These are phyloP conservation scores for Zygosaccharomyces lentus DNA, from an alignment of 805 yeast genomes.

Conservation along the genomic window DNA sequence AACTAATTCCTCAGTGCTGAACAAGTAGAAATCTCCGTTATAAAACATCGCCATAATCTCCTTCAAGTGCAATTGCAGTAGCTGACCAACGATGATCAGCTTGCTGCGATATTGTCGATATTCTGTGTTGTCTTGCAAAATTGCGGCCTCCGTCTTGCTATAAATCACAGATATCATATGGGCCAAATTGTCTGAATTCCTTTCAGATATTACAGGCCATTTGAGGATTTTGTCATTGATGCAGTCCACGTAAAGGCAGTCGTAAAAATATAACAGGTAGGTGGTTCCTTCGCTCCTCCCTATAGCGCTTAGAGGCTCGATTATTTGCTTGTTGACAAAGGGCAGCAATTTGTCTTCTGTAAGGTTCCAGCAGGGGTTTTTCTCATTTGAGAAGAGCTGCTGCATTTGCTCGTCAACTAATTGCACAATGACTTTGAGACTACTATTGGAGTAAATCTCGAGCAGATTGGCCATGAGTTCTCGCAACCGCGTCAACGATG, in stretches of 20 bases:
- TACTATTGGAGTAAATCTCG: constrained; percentile 17
- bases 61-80: constrained; percentile 37
- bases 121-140: constrained; percentile 15
- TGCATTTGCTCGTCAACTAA: constrained; percentile 19
- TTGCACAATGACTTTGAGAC: constrained; percentile 16
- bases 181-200: constrained; percentile 31
- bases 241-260: constrained; percentile 23
- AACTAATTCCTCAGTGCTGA: constrained; percentile 37
- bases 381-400: constrained; percentile 22
- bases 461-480: constrained; percentile 25
- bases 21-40: constrained; percentile 39
- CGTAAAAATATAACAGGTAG: constrained; percentile 15
- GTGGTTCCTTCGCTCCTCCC: constrained; percentile 13
- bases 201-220: constrained; percentile 35
- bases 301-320: constrained; percentile 18
- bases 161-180: constrained; percentile 24
- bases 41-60: constrained; percentile 41
- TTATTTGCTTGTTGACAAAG: constrained; percentile 17
- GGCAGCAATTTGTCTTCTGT: constrained; percentile 24
- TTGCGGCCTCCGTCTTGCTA: constrained; percentile 26
- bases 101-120: constrained; percentile 30
- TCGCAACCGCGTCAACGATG: constrained; percentile 16
- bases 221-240: constrained; percentile 20
- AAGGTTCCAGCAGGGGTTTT: constrained; percentile 22
- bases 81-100: constrained; percentile 25